These are phyloP conservation scores for Geotrichum australiense DNA, from an alignment of 1,139 yeast species.

Conservation along the genomic window DNA sequence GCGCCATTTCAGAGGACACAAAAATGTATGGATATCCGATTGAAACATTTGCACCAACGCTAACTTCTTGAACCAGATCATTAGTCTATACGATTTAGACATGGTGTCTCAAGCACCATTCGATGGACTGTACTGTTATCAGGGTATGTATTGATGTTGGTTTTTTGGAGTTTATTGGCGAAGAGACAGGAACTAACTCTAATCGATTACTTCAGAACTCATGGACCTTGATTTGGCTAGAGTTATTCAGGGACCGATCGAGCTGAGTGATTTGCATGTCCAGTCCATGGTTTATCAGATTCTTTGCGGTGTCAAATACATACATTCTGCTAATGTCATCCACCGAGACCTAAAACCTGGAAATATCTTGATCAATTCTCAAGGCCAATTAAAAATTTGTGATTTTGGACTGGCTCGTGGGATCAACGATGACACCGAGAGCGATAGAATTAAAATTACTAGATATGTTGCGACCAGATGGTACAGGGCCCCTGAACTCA, in stretches of 20 bases:
- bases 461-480: conserved; percentile 91
- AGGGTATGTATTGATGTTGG: conserved; percentile 27
- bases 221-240: conserved; percentile 73
- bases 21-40: too few relatives aligned
- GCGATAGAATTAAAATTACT: conserved; percentile 47
- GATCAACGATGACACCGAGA: conserved; percentile 37
- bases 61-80: conserved; percentile 39
- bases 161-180: too few relatives aligned
- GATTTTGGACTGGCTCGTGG: conserved; percentile 90
- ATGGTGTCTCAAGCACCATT: conserved; percentile 57
- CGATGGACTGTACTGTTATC: conserved; percentile 81
- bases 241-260: conserved; percentile 62
- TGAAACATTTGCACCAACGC: not conserved
- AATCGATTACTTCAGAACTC: conserved; percentile 55
- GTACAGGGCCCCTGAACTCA: conserved; percentile 92
- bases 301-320: conserved; percentile 70
- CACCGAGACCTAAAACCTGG: conserved; percentile 87
- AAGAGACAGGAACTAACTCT: too few relatives aligned
- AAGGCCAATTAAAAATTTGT: conserved; percentile 70
- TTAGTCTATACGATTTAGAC: conserved; percentile 66
- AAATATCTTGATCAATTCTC: conserved; percentile 63
- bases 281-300: conserved; percentile 72
- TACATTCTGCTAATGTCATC: conserved; percentile 72
- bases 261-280: conserved; percentile 77
- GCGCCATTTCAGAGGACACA: conserved; percentile 77